Base-by-base conservation (phyloP, 768 basidiomycete genomes). In the Russula sp. region DNA sequence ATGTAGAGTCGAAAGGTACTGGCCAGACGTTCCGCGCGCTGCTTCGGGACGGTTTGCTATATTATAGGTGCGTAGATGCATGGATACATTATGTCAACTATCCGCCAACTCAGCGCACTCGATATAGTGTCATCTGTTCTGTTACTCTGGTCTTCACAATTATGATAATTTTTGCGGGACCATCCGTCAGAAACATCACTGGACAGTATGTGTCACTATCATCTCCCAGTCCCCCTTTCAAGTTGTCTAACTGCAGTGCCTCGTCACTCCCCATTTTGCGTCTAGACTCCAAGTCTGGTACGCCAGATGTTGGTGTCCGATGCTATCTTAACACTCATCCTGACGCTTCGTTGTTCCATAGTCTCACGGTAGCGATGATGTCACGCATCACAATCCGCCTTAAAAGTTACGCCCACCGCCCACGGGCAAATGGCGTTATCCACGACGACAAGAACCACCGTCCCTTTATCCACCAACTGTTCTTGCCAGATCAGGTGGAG, bases 321-420 rank as follows among this genome's bases (percentile, higher is more conserved):
- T 20, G 22, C 39, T 29, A 6, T 35, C 38, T 32, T n/a, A 2
- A 6, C 20, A 13, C 34, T 6, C 35, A 2, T 4, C 41, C 32
- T 58, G 14, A 48, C 20, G 25, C 9, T 5, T 20, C 3, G 9
- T 5, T 18, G 5, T 14, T 29, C 25, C 22, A 0, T 22, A 61
- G 61, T 16, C 20, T 69, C 36, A 67, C 80, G 72, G 82, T 86
- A 10, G 76, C 83, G 0, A 87, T 86, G 82, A 84, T 86, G 78
- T 85, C 83, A 3, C 78, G 85, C 8, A 86, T 87, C 51, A 86
- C 85, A 1, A 76, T 86, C 29, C 82, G 80, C 69, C 75, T 86
- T 11, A 49, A 18, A 7, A 22, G 59, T 1, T 54, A 42, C 20
- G 45, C 45, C 11, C 20, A 78, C 73, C 67, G 82, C 20, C 43